Evolutionary conservation across 2,329 filamentous ascomycete genomes (phyloP), one percentile per base, ranked within the genome.

Genomic region (Cladosporium sp.): DNA sequence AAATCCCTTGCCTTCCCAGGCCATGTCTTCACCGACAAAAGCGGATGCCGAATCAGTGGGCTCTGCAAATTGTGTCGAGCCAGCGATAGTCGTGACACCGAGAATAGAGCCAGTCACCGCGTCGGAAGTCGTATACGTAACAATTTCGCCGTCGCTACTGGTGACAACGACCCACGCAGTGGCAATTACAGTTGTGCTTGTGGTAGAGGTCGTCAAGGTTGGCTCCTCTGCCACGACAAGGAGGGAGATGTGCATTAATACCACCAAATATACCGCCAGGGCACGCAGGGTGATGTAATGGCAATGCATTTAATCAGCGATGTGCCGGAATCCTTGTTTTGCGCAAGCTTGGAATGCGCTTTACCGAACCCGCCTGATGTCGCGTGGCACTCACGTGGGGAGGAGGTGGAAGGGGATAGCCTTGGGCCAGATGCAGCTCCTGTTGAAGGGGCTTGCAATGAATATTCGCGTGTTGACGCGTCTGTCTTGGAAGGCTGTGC

Each of bases 131-230:
- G 65, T 66, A 58, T 53, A 67, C n/a, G 57, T 60, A 29, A 33
- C 33, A 40, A 14, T 40, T 35, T 56, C 56, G 55, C 44, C 61
- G 18, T 70, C 69, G 31, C 71, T 49, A 3, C 69, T 72, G 11
- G 67, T 70, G 1, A 71, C 71, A 7, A 65, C 29, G 23, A 65
- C 55, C 62, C 62, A 65, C 11, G 10, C 16, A 10, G 65, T 67
- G 29, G 72, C 70, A 8, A 68, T 55, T 28, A 70, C 52, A 7
- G 70, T 71, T 6, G 68, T 70, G 12, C 55, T 59, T n/a, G 72
- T 74, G 23, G 69, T 71, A 29, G 64, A 68, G 21, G 66, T 46
- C 1, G 70, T 72, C 50, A 66, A 68, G n/a, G 67, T 68, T 29
- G 65, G 58, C n/a, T 67, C 65, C 44, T 64, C 59, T 29, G 64